Evolutionary conservation across 352 stramenopile species (phyloP).

Genomic region (Globisporangium mamillatum): DNA sequence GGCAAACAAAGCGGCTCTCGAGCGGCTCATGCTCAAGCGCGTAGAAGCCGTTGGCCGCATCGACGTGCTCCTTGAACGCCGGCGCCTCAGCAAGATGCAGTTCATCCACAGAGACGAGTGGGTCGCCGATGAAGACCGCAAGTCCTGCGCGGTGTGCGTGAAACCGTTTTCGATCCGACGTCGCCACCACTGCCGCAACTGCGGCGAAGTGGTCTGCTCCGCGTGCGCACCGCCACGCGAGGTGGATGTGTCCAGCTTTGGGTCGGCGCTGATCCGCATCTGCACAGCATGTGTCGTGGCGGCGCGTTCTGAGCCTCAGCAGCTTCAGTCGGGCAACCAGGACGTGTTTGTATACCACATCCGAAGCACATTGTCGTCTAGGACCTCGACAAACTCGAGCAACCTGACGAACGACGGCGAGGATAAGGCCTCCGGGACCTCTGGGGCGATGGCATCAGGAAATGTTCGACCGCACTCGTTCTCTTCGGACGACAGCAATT

Average conservation of each 20-base stretch:
- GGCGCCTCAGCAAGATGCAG: conserved; percentile 53
- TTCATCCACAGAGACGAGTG: conserved; percentile 51
- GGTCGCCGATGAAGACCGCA: conserved; percentile 55
- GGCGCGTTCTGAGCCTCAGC: conserved; percentile 25
- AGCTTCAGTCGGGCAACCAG: conserved; percentile 13
- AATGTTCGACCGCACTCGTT: conserved; percentile 22
- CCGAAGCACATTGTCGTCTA: conserved; percentile 23
- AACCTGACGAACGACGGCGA: conserved; percentile 3
- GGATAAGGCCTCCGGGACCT: background rate
- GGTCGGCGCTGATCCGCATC: conserved; percentile 44
- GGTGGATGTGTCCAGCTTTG: conserved; percentile 36
- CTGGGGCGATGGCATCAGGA: background rate
- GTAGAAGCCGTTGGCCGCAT: conserved; percentile 43
- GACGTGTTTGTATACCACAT: conserved; percentile 49
- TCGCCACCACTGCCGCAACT: conserved; percentile 70
- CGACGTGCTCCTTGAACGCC: conserved; percentile 53
- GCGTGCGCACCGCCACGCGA: conserved; percentile 57
- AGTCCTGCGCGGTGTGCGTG: conserved; percentile 58
- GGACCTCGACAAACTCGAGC: conserved; percentile 36
- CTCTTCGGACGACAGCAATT: conserved; percentile 47
- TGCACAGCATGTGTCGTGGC: conserved; percentile 65
- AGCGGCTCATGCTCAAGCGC: conserved; percentile 48
- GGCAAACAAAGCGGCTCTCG: conserved; percentile 30
- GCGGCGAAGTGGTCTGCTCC: conserved; percentile 71
- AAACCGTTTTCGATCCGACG: conserved; percentile 59